phyloP scores from a whole-genome alignment of 1,139 yeast species.

The Pneumocystis murina region DNA sequence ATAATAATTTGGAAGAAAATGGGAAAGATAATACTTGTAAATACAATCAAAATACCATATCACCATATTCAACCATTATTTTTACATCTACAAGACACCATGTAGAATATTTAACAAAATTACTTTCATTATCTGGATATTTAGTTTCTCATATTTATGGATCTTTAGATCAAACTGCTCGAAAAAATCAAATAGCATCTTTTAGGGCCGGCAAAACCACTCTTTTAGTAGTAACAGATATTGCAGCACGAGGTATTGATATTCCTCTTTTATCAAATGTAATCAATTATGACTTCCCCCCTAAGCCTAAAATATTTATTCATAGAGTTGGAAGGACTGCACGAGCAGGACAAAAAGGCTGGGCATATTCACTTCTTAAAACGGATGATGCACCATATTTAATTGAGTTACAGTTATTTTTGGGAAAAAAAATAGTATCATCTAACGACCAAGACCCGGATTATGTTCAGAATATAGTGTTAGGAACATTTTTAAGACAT shows the following conservation, averaged over 20 bases:
- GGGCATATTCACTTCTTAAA: constrained; percentile 86
- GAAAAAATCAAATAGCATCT: constrained; percentile 73
- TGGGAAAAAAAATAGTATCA: constrained; percentile 65
- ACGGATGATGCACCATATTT: constrained; percentile 82
- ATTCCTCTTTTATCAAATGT: constrained; percentile 93
- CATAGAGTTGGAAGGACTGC: constrained; percentile 99
- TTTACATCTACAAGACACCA: constrained; percentile 97
- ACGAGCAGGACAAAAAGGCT: constrained; percentile 94
- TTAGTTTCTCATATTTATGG: constrained; percentile 85
- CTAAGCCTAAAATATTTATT: constrained; percentile 80
- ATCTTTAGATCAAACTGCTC: constrained; percentile 84
- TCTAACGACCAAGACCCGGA: constrained; percentile 30
- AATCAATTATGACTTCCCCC: constrained; percentile 76
- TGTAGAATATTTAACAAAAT: constrained; percentile 68
- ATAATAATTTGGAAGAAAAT: neutral
- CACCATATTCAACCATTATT: constrained; percentile 72
- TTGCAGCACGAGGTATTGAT: constrained; percentile 99
- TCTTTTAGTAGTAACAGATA: constrained; percentile 87
- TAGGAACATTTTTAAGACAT: constrained; percentile 68
- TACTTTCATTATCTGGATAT: constrained; percentile 66
- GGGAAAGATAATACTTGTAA: constrained; percentile 26
- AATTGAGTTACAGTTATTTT: constrained; percentile 75
- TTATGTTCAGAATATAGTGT: constrained; percentile 60
- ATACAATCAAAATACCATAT: constrained; percentile 64
- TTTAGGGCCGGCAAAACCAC: constrained; percentile 75